phyloP scores from a whole-genome alignment of 1,284 basidiomycete genomes.

The Cryptococcus jaspeensis region DNA sequence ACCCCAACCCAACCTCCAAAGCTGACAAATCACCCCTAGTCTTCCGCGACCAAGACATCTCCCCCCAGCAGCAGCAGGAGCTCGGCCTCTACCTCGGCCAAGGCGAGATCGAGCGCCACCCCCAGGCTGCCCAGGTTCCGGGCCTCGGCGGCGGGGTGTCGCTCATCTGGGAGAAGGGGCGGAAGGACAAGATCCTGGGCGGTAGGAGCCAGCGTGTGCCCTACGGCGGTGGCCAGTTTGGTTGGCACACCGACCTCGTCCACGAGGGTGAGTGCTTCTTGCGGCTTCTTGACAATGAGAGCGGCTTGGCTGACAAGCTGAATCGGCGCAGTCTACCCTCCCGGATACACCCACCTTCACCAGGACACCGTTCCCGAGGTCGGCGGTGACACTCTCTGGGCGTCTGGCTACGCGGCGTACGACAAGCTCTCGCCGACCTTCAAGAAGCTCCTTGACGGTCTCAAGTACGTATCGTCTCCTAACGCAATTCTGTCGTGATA shows the following conservation, averaged over 20 bases:
- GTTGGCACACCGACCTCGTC: conserved; percentile 68
- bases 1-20: neutral
- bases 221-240: conserved; percentile 51
- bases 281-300: neutral
- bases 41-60: conserved; percentile 42
- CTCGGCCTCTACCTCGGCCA: conserved; percentile 40
- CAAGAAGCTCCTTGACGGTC: neutral
- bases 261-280: conserved; percentile 56
- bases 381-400: conserved; percentile 47
- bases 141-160: conserved; percentile 18
- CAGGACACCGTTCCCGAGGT: conserved; percentile 54
- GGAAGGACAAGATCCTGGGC: conserved; percentile 16
- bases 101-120: conserved; percentile 59
- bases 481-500: neutral
- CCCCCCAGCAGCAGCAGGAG: conserved; percentile 33
- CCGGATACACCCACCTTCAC: conserved; percentile 60
- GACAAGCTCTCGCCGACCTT: neutral
- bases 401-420: neutral
- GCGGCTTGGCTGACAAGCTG: neutral
- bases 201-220: conserved; percentile 18
- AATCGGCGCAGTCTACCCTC: conserved; percentile 57
- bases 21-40: conserved; percentile 11
- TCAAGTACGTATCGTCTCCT: conserved; percentile 12
- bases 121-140: conserved; percentile 57
- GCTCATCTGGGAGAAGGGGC: conserved; percentile 29